phyloP scores from a whole-genome alignment of 2,329 filamentous ascomycete genomes.

The Fusarium metavorans region DNA sequence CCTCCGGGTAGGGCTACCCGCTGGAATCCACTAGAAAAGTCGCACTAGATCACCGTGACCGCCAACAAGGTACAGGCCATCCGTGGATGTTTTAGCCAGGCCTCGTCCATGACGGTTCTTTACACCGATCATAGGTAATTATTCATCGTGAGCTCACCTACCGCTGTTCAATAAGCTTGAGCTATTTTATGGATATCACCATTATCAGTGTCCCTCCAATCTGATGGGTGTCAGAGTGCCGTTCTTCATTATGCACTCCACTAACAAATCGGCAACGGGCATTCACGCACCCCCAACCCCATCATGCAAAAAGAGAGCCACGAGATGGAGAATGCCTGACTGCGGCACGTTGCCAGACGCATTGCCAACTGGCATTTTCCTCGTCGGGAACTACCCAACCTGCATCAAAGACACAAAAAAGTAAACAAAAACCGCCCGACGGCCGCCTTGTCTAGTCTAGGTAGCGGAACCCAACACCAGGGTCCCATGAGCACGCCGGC shows the following conservation, averaged over 20 bases:
- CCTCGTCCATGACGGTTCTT: not conserved
- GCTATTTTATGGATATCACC: not conserved
- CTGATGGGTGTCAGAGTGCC: not conserved
- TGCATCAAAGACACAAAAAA: not conserved
- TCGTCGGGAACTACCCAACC: not conserved
- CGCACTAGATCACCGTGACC: constrained; percentile 14
- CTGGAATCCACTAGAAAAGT: constrained; percentile 15
- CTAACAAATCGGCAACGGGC: not conserved
- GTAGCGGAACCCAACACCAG: not conserved
- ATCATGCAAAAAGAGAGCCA: constrained; percentile 5
- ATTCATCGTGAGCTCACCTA: not conserved
- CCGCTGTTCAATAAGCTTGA: not conserved
- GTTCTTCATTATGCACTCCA: constrained; percentile 2
- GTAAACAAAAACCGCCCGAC: constrained; percentile 3
- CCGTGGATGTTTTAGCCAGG: not conserved
- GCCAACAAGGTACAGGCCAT: not conserved
- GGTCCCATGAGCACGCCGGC: not conserved
- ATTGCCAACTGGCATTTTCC: constrained; percentile 22
- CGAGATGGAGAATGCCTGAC: constrained; percentile 3
- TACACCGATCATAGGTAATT: not conserved
- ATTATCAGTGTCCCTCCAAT: not conserved
- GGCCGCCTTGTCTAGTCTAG: not conserved
- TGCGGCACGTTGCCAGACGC: constrained; percentile 10
- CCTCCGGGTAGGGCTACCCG: constrained; percentile 15
- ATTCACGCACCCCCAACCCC: not conserved